Conservation (phyloP, 345 rosid species). For the Hibiscus syriacus region DNA sequence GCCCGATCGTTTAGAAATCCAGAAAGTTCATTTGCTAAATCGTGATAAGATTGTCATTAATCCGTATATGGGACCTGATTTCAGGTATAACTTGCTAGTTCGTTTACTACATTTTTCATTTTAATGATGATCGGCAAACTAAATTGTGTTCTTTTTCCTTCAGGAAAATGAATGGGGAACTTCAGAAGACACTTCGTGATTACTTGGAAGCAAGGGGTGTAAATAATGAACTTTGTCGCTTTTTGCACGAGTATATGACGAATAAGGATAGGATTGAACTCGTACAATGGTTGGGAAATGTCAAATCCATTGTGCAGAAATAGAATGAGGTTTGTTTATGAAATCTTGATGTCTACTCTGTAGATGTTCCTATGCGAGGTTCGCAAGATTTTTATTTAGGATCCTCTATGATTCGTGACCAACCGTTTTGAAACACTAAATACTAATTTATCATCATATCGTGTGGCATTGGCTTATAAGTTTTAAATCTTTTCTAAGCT, state of each 20-base stretch:
- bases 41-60: constrained; percentile 22
- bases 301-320: constrained; percentile 36
- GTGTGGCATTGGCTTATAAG: neutral
- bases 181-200: constrained; percentile 33
- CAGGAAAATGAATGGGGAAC: constrained; percentile 46
- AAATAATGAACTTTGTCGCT: constrained; percentile 42
- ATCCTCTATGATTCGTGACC: neutral
- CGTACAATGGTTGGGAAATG: constrained; percentile 51
- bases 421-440: neutral
- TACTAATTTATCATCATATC: neutral
- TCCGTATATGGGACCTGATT: constrained; percentile 61
- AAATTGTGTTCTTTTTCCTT: neutral
- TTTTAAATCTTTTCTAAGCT: neutral
- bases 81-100: constrained; percentile 9
- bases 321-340: constrained; percentile 9
- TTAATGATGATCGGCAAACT: neutral
- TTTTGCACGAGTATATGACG: constrained; percentile 67
- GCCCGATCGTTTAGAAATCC: constrained; percentile 60
- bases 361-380: neutral
- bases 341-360: neutral
- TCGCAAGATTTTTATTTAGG: neutral
- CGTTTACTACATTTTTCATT: neutral
- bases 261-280: constrained; percentile 72
- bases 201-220: constrained; percentile 62
- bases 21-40: constrained; percentile 36